Conservation (phyloP, 768 basidiomycete species). For the Hydnum rufescens region DNA sequence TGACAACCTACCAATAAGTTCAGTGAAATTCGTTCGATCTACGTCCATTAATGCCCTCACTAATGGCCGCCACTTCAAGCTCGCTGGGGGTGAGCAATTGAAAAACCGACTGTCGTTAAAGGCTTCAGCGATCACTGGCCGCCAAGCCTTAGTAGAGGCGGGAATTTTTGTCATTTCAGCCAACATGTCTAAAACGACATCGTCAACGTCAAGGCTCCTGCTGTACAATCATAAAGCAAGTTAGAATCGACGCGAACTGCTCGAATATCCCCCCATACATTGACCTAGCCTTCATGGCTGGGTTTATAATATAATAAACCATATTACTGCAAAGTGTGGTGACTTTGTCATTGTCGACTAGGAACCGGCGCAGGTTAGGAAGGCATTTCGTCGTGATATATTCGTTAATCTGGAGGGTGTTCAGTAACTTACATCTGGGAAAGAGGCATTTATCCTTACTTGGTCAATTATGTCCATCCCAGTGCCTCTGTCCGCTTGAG, state of each 20-base stretch:
- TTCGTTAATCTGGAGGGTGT: background rate
- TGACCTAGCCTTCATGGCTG: slow-evolving; percentile 57
- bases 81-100: slow-evolving; percentile 39
- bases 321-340: slow-evolving; percentile 63
- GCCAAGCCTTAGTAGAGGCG: slow-evolving; percentile 68
- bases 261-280: no score
- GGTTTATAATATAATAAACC: slow-evolving; percentile 62
- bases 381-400: slow-evolving; percentile 16
- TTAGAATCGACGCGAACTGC: no score
- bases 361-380: slow-evolving; percentile 56
- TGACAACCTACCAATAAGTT: slow-evolving; percentile 48
- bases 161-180: slow-evolving; percentile 63
- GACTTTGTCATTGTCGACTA: slow-evolving; percentile 72
- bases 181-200: slow-evolving; percentile 42
- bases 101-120: slow-evolving; percentile 79
- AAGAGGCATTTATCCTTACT: no score
- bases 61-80: slow-evolving; percentile 52
- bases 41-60: slow-evolving; percentile 63
- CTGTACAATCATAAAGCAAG: no score
- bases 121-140: slow-evolving; percentile 54
- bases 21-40: slow-evolving; percentile 71
- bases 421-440: background rate
- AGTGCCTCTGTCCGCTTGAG: no score
- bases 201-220: slow-evolving; percentile 57
- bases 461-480: background rate